Conservation (phyloP, 306 rosid genomes). For the Trifolium pratense region DNA sequence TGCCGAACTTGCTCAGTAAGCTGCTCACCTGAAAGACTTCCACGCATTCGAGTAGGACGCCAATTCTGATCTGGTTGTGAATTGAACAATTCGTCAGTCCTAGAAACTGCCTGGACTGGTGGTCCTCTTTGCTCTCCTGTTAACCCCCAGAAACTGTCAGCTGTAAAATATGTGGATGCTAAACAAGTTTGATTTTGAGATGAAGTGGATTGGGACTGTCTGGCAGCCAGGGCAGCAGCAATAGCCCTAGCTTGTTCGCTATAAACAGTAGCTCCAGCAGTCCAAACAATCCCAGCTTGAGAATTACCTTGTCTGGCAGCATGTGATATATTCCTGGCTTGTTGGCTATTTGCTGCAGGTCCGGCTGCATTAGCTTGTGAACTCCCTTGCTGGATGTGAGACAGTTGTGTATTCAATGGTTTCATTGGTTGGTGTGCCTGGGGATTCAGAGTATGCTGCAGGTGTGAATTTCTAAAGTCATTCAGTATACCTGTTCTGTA, state of each 20-base stretch:
- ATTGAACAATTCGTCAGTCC: slow-evolving; percentile 46
- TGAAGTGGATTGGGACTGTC: slow-evolving; percentile 49
- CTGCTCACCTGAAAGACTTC: slow-evolving; percentile 69
- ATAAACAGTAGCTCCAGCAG: slow-evolving; percentile 44
- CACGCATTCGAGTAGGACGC: slow-evolving; percentile 86
- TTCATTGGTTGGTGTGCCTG: slow-evolving; percentile 41
- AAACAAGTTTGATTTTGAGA: slow-evolving; percentile 52
- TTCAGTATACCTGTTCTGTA: slow-evolving; percentile 30
- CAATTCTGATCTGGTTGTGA: slow-evolving; percentile 57
- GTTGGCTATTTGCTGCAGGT: slow-evolving; percentile 41
- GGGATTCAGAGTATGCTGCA: slow-evolving; percentile 61
- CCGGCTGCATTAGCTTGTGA: slow-evolving; percentile 24
- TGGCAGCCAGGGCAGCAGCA: slow-evolving; percentile 42
- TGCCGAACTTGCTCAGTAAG: slow-evolving; percentile 49
- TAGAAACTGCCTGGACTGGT: slow-evolving; percentile 46
- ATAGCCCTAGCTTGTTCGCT: slow-evolving; percentile 49
- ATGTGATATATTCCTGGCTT: slow-evolving; percentile 37
- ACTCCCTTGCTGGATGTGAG: slow-evolving; percentile 53
- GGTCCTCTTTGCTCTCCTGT: slow-evolving; percentile 56
- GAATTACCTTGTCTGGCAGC: slow-evolving; percentile 53
- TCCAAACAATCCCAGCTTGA: slow-evolving; percentile 41
- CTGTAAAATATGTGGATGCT: slow-evolving; percentile 41
- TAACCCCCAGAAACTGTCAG: slow-evolving; percentile 43
- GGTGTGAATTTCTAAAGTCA: slow-evolving; percentile 60
- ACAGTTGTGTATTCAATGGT: slow-evolving; percentile 37